Base-by-base conservation (phyloP, 2,329 filamentous ascomycete species). In the Trichoderma hamatum region DNA sequence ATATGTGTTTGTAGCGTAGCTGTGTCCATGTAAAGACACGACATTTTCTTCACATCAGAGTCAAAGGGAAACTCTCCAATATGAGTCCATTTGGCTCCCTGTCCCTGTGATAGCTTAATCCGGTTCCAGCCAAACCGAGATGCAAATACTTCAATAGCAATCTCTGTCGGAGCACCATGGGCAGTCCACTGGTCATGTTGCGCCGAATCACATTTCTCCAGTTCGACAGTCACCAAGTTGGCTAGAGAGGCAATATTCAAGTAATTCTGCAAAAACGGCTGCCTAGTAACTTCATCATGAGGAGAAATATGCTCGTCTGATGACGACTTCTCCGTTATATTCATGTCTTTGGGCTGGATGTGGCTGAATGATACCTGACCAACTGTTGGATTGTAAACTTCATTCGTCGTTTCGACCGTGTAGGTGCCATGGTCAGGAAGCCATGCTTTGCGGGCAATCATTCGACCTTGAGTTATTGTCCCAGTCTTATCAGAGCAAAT, bases 201-300 rank as follows among this genome's bases (percentile, higher is more conserved):
- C 2, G 69, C 59, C 0, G 76, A 76, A 14, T 78, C 74, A 11
- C 77, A 74, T 21, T 75, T 65, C 2, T 78, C 81, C 70, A 85
- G 82, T 71, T 88, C 84, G 3, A 90, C 82, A 52, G 83, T 84
- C 0, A 88, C 86, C 11, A 90, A 78, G 72, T 90, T 90, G 16
- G 87, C 88, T 69, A 90, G 80, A 0, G 87, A 83, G 3, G 88
- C 85, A 30, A 89, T 83, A 62, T 86, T 83, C 28, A 90, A 82
- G 73, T 84, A 88, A 2, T 83, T 78, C 72, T 83, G 78, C 5
- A 90, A 75, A 2, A 78, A 72, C 3, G 78, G 65, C 60, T 84
- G 68, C 14, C 13, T 16, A 2, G 51, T 4, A 3, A 59, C 84
- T 49, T 84, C 78, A 14, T 84, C 78, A 1, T 84, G 68, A 1